Percentiles rank a stretch among this genome's conserved stretches.
These are phyloP conservation scores for Crepidotus variabilis DNA, from an alignment of 768 basidiomycete genomes.

Conservation along the genomic window DNA sequence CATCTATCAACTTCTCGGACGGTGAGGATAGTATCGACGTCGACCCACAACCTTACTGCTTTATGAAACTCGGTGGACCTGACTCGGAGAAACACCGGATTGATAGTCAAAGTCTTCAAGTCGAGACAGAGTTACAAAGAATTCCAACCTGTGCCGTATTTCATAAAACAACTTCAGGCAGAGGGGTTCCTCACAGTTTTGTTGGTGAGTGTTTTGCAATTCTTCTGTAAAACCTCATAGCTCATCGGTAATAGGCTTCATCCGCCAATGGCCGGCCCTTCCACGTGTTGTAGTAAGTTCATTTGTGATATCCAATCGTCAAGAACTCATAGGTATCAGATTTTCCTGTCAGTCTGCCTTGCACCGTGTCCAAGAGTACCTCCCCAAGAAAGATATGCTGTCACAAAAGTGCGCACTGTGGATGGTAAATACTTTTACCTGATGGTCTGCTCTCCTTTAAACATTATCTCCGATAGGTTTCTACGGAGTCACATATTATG, in stretches of 20 bases:
- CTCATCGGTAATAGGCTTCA: constrained; percentile 36
- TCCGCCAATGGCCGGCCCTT: constrained; percentile 67
- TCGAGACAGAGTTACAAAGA: constrained; percentile 25
- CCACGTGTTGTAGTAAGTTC: constrained; percentile 58
- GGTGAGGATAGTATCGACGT: not conserved
- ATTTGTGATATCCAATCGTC: not conserved
- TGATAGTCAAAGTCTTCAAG: constrained; percentile 15
- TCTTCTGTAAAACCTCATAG: not conserved
- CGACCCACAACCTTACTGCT: constrained; percentile 11
- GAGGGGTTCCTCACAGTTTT: constrained; percentile 64
- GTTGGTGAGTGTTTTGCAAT: constrained; percentile 28
- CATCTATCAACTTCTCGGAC: not conserved
- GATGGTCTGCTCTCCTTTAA: not conserved
- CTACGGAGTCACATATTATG: constrained; percentile 55
- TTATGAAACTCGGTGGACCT: constrained; percentile 8
- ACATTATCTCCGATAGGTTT: constrained; percentile 33
- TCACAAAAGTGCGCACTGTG: constrained; percentile 55
- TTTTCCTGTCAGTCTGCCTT: constrained; percentile 61
- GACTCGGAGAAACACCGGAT: constrained; percentile 15
- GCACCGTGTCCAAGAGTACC: constrained; percentile 48
- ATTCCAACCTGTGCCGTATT: constrained; percentile 56
- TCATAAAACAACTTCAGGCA: constrained; percentile 49
- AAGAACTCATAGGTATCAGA: constrained; percentile 24
- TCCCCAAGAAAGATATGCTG: constrained; percentile 46
- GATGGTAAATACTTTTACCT: constrained; percentile 33